Percentiles rank a stretch among this genome's conserved stretches.
These are phyloP conservation scores for Cercospora sojina DNA, from an alignment of 2,329 filamentous ascomycete genomes.

Conservation along the genomic window DNA sequence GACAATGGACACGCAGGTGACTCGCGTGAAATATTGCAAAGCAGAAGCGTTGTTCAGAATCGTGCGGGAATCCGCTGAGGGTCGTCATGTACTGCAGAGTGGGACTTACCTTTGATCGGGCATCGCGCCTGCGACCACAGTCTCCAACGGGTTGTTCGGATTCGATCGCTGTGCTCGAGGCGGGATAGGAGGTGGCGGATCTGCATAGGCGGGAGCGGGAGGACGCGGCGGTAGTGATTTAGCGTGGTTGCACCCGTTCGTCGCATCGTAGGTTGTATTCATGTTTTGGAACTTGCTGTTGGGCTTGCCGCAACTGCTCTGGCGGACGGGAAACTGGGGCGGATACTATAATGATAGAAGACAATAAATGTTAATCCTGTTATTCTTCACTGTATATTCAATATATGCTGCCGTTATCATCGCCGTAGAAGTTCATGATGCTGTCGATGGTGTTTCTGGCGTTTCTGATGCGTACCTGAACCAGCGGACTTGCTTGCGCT, in stretches of 20 bases:
- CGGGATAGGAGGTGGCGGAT: constrained; percentile 1
- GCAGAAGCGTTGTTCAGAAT: not conserved
- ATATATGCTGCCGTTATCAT: constrained; percentile 23
- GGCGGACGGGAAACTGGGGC: constrained; percentile 4
- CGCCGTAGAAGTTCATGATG: constrained; percentile 30
- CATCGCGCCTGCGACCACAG: constrained; percentile 28
- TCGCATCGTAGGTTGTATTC: not conserved
- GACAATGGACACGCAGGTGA: not conserved
- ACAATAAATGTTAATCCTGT: constrained; percentile 5
- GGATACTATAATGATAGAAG: constrained; percentile 3
- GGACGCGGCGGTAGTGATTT: not conserved
- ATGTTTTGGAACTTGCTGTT: not conserved
- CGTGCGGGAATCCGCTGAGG: not conserved
- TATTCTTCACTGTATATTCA: not conserved
- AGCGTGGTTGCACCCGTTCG: constrained; percentile 5
- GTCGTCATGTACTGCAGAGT: not conserved
- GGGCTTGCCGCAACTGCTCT: constrained; percentile 6
- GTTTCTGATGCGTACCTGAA: constrained; percentile 33
- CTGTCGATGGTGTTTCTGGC: constrained; percentile 30
- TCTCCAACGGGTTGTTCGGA: constrained; percentile 23
- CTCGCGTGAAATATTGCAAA: not conserved
- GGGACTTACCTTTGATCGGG: constrained; percentile 33
- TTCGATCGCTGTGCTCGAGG: constrained; percentile 7
- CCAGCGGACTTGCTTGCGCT: constrained; percentile 29
- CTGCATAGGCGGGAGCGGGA: not conserved